Evolutionary conservation across 2,329 filamentous ascomycete genomes (phyloP), one percentile per base, ranked within the genome.

Genomic region (Lecanicillium sp.): DNA sequence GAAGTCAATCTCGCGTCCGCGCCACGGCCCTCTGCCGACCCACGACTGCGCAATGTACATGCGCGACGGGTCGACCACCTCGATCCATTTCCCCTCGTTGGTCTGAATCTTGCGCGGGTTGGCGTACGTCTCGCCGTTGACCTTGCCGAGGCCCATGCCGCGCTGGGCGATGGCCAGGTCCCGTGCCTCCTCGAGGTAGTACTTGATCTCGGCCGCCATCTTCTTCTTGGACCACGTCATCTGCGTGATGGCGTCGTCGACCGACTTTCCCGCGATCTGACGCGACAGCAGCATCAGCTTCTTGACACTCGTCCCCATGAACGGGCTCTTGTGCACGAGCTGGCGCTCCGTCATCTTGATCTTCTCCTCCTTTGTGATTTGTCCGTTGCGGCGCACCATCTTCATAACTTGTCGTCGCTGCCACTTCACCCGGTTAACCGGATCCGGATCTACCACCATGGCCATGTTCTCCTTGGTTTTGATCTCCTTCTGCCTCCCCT

Each of bases 191-290:
- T 93, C 81, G 15, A 98, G 72, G 61, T 93, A 87, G 61, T 81
- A 83, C 56, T 79, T 72, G 23, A 97, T 81, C 60, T 95, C 89
- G 56, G 79, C 74, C 6, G 91, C 87, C 54, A 86, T 86, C 72
- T 90, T 91, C 79, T 98, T 98, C 74, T 89, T 88, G 66, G 85
- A 91, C 72, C 91, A 97, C 48, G 84, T 81, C 88, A 98, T 95
- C 74, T 98, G 93, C 47, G 87, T 70, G 56, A 97, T 87, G 12
- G 93, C 93, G 29, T 98, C 90, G 50, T 94, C 89, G 52, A 98
- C 75, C n/a, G 84, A 84, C 78, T 96, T 97, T 56, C 93, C 93
- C 2, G 83, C 78, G 61, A 98, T 93, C 70, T 97, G 93, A 48
- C 86, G 81, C 20, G 91, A 84, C 42, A 98, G 71, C 58, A 87